These are phyloP conservation scores for Pseudopithomyces chartarum DNA, from an alignment of 2,329 filamentous ascomycete species.

Conservation along the genomic window DNA sequence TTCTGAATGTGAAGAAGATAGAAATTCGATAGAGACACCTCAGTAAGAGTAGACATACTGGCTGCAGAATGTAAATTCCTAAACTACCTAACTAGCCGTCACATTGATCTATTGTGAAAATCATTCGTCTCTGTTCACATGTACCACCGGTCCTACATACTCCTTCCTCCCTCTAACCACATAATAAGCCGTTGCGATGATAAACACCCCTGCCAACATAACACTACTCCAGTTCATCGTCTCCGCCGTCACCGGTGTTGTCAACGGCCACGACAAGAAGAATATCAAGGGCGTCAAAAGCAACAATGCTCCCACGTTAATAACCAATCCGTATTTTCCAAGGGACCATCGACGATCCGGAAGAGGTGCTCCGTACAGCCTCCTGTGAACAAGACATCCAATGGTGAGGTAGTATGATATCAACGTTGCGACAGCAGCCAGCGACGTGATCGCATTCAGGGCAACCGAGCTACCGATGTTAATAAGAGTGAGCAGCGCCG, in stretches of 20 bases:
- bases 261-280: constrained; percentile 6
- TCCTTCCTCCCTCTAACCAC: constrained; percentile 2
- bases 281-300: constrained; percentile 3
- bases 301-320: neutral
- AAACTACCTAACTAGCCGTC: too few relatives aligned
- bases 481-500: constrained; percentile 44
- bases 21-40: neutral
- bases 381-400: constrained; percentile 1
- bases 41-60: too few relatives aligned
- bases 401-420: constrained; percentile 23
- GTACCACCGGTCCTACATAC: neutral
- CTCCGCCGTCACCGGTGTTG: constrained; percentile 1
- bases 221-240: constrained; percentile 8
- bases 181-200: constrained; percentile 5
- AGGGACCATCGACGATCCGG: constrained; percentile 5
- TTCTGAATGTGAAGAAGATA: neutral
- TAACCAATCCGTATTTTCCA: neutral
- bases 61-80: too few relatives aligned
- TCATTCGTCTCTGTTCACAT: neutral
- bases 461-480: constrained; percentile 46
- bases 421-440: constrained; percentile 28
- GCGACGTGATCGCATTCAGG: constrained; percentile 45
- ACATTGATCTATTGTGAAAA: neutral
- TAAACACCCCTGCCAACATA: constrained; percentile 1
- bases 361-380: constrained; percentile 1